Base-by-base conservation (phyloP, 2,329 filamentous ascomycete genomes). In the Botryotinia globosa region DNA sequence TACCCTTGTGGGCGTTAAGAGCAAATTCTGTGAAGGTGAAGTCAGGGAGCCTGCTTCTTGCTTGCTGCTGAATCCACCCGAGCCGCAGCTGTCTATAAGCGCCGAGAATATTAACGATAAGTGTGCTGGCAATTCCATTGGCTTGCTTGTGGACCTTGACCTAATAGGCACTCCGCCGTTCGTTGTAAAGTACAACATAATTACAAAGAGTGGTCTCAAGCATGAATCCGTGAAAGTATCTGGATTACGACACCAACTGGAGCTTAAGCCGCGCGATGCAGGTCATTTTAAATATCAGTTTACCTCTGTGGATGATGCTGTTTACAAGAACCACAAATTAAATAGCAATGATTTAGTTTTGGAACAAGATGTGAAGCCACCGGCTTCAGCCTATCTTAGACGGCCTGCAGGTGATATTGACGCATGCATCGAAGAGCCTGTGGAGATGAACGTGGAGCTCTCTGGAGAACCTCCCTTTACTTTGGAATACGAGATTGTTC, bases 11-110 rank as follows among this genome's bases (percentile, higher is more conserved):
- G 89, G 92, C 22, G 88, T 98, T 12, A 89, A 90, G 1, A 97
- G 93, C 72, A 90, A 92, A 37, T 92, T 90, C 74, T 99, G 96
- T 80, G 86, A 89, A 48, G 96, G 96, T 63, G 94, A 98, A 77
- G 90, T 99, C 7, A 87, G 95, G 76, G 96, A 99, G 81, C 96
- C 96, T 42, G 93, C 95, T 3, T 96, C 94, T n/a, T 98, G 95
- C 81, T 86, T 97, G 73, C 85, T 99, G 71, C 87, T 97, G 76
- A 99, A 98, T 76, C 96, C 96, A 8, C 91, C 96, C 0, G 91
- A 97, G 82, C 96, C 96, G 16, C 89, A 91, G 72, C 82, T 99
- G 73, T 85, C 88, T 7, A 85, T 99, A 67, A 87, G 87, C 45
- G 87, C 90, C 10, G 92, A 97, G 77, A 91, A 94, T 75, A 94